Evolutionary conservation across 805 yeast genomes (phyloP), one percentile per base, ranked within the genome.

Genomic region (Starmera caribaea): DNA sequence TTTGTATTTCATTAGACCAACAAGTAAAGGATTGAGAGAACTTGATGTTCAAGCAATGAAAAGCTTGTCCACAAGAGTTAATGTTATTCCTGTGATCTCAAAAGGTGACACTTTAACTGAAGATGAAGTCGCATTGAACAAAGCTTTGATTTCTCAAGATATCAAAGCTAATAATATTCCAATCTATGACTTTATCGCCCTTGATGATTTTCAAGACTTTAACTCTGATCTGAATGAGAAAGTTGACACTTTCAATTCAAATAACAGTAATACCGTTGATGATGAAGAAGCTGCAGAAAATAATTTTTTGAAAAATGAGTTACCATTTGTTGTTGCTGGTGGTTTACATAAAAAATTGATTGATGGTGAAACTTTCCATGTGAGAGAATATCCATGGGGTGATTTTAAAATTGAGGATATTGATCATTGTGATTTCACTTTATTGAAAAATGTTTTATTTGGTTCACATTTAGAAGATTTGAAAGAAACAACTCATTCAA

Each of bases 391-490:
- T 51, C 76, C 77, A 4, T 82, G 88, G 88, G 88, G 88, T 2
- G 48, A 63, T n/a, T 72, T 78, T 29, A 69, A 65, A 38, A 68
- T 74, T 33, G 77, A 74, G 41, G 71, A 71, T 52, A 73, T 78
- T 12, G 73, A 70, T 29, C 70, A 70, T 45, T 76, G 83, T 48
- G 95, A 86, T 57, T 81, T 85, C 54, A 65, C 81, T 15, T 67
- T 74, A 36, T 69, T 86, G 60, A 77, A 83, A 53, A 82, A 81
- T 48, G 76, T 84, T 3, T 63, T 86, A 41, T 69, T 86, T 50
- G 81, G 82, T 40, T 79, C 90, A 5, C 94, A 85, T 61, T 69
- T 85, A 59, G 79, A 79, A 54, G 95, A 86, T 49, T 77, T 86
- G 59, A 84, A 82, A 62, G 94, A 85, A 48, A 65, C 73, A 45